These are phyloP conservation scores for Eucalyptus camaldulensis DNA, from an alignment of 345 rosid species.

Conservation along the genomic window DNA sequence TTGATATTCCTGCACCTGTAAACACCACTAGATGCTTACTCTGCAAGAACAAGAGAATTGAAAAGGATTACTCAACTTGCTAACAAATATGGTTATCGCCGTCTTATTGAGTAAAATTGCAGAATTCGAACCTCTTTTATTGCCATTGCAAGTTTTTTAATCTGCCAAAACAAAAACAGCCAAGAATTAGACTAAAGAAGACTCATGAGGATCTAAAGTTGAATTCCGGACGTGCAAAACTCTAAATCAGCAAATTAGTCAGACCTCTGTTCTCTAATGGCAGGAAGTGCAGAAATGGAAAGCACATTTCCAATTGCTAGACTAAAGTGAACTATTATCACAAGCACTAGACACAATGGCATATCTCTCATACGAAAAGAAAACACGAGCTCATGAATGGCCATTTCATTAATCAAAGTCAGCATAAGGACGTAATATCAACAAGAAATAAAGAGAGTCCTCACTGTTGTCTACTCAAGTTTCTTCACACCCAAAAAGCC, in stretches of 20 bases:
- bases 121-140: slow-evolving; percentile 34
- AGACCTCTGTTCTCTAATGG: not conserved
- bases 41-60: slow-evolving; percentile 46
- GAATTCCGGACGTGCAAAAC: not conserved
- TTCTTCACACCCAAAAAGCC: not conserved
- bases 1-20: slow-evolving; percentile 97
- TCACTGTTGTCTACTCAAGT: not conserved
- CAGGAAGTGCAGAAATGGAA: not conserved
- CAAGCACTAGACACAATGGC: not conserved
- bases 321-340: not conserved
- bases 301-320: not conserved
- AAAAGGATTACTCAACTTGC: slow-evolving; percentile 7
- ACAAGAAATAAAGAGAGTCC: not conserved
- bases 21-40: slow-evolving; percentile 97
- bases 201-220: not conserved
- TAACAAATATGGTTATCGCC: not conserved
- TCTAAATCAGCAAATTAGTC: not conserved
- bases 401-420: not conserved
- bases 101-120: not conserved
- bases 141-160: slow-evolving; percentile 41
- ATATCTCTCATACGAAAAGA: not conserved
- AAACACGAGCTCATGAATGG: not conserved
- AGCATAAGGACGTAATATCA: not conserved
- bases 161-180: slow-evolving; percentile 27
- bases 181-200: not conserved